Conservation (phyloP, 768 basidiomycete species). For the Phanerochaete carnosa region DNA sequence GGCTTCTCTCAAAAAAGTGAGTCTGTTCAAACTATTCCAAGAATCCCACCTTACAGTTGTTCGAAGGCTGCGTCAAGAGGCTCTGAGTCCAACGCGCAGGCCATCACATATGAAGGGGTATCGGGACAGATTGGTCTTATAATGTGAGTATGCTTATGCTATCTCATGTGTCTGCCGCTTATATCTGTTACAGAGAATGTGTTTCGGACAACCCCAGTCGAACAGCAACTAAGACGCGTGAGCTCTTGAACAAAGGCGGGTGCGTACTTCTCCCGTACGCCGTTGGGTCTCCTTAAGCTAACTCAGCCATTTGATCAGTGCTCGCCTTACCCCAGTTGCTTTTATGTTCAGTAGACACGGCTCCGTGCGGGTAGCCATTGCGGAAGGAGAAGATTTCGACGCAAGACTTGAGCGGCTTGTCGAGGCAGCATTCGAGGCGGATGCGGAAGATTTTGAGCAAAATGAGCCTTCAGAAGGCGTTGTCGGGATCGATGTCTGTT, state of each 20-base stretch:
- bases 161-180: background rate
- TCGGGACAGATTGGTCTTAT: slow-evolving; percentile 59
- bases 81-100: slow-evolving; percentile 38
- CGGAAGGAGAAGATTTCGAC: slow-evolving; percentile 28
- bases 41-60: background rate
- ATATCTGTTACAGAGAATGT: slow-evolving; percentile 42
- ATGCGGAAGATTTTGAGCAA: slow-evolving; percentile 43
- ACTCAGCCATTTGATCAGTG: slow-evolving; percentile 33
- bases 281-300: background rate
- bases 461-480: slow-evolving; percentile 30
- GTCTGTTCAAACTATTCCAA: background rate
- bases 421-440: slow-evolving; percentile 37
- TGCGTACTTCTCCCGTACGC: no score
- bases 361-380: slow-evolving; percentile 42
- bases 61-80: slow-evolving; percentile 45
- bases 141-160: slow-evolving; percentile 41
- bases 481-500: slow-evolving; percentile 30
- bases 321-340: slow-evolving; percentile 58
- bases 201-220: slow-evolving; percentile 64
- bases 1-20: slow-evolving; percentile 54
- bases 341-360: slow-evolving; percentile 63
- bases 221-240: slow-evolving; percentile 54
- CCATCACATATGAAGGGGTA: slow-evolving; percentile 59
- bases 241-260: slow-evolving; percentile 44
- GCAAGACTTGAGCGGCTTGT: slow-evolving; percentile 33